A percentile compares a stretch with the other conserved stretches of the same genome.
Conservation (phyloP, 176 grass and related monocot species). For the Poa pratensis region DNA sequence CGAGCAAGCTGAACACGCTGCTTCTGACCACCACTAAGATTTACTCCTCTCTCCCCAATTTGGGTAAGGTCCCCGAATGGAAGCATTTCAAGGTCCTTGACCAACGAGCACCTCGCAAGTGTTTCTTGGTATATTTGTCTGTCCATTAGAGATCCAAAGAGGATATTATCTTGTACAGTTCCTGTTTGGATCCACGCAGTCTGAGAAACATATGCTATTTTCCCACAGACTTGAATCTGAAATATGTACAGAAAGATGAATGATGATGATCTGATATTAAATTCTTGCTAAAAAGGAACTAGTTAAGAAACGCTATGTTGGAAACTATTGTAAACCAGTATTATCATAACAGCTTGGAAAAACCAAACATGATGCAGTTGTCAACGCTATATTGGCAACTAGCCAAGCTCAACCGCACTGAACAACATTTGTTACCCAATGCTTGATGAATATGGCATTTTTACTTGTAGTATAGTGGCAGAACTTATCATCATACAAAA, state of each 20-base stretch:
- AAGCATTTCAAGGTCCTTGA: conserved; percentile 84
- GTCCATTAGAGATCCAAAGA: conserved; percentile 78
- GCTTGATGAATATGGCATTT: neutral
- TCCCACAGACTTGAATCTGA: conserved; percentile 84
- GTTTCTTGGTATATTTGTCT: conserved; percentile 74
- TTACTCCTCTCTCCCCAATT: conserved; percentile 92
- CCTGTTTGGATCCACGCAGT: conserved; percentile 97
- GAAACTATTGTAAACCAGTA: neutral
- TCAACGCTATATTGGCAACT: too few species aligned
- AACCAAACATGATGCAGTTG: neutral
- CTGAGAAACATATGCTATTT: conserved; percentile 87
- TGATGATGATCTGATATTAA: neutral
- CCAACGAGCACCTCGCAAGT: conserved; percentile 71
- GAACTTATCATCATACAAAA: neutral
- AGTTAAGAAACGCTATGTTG: neutral
- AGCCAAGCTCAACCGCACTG: neutral
- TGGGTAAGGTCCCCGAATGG: conserved; percentile 76
- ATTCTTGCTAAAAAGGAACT: neutral
- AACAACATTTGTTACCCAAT: neutral
- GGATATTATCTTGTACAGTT: conserved; percentile 84
- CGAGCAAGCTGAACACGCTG: conserved; percentile 92
- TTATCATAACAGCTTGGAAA: neutral
- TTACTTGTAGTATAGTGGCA: neutral
- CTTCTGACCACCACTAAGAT: conserved; percentile 96
- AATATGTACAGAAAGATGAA: conserved; percentile 26